These are phyloP conservation scores for Cystoderma amianthinum DNA, from an alignment of 768 basidiomycete species.

Conservation along the genomic window DNA sequence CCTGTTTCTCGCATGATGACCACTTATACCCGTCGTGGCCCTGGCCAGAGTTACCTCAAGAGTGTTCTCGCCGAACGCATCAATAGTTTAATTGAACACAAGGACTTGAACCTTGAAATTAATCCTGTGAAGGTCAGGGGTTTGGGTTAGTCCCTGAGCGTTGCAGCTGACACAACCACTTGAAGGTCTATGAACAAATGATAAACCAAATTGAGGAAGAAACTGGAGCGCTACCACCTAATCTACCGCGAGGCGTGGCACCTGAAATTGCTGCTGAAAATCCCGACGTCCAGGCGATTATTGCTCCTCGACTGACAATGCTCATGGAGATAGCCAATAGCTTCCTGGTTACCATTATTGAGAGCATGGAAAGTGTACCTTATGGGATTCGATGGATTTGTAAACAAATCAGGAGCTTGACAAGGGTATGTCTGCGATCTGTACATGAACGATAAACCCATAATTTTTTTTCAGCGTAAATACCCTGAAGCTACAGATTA, in stretches of 20 bases:
- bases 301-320: conserved; percentile 95
- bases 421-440: conserved; percentile 55
- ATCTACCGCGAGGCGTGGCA: conserved; percentile 87
- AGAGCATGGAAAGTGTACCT: conserved; percentile 96
- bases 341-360: conserved; percentile 96
- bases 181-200: conserved; percentile 98
- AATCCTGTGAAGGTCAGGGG: conserved; percentile 87
- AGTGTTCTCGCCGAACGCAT: conserved; percentile 96
- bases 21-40: conserved; percentile 96
- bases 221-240: conserved; percentile 84
- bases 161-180: conserved; percentile 1
- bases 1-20: conserved; percentile 99
- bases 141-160: neutral
- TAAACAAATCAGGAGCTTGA: conserved; percentile 96
- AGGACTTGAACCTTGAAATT: conserved; percentile 98
- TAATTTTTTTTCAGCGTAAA: conserved; percentile 61
- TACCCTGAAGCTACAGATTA: conserved; percentile 99
- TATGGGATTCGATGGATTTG: conserved; percentile 99
- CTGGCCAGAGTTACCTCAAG: conserved; percentile 98
- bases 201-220: conserved; percentile 98
- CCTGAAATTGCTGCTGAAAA: conserved; percentile 95
- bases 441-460: conserved; percentile 1
- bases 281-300: conserved; percentile 94
- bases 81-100: conserved; percentile 98
- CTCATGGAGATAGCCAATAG: conserved; percentile 99